Base-by-base conservation (phyloP, 495 filamentous ascomycete species). In the Hypoxylon subgilvum region DNA sequence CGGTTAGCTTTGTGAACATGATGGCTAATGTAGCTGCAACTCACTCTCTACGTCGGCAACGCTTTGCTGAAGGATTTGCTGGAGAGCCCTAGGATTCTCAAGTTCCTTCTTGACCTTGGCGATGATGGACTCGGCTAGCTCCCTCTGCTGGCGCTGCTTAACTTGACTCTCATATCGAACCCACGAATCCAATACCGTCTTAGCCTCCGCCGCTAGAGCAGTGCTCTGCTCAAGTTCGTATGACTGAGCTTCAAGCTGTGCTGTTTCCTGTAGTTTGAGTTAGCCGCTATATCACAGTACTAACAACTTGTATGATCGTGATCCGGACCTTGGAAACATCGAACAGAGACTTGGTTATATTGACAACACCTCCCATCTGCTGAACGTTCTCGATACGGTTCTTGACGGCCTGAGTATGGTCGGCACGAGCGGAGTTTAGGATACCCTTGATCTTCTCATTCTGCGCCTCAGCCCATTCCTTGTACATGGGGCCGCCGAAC, bases 131-230 rank as follows among this genome's bases (percentile, higher is more conserved):
- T 96, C 87, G 47, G 94, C 90, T 63, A 99, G 83, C 84, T 99
- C 94, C 74, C 82, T 86, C 84, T 99, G 94, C 81, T 97, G 90
- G 71, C 94, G 85, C 79, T 92, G 88, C 89, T 97, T 99, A 68
- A 97, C 92, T 81, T 97, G 94, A 53, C 88, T 82, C 82, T 99
- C 94, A 75, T 99, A 99, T 68, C 94, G 86, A 52, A 97, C 92
- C 94, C 95, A 97, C 44, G 92, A 96, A 73, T 99, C 94, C 49
- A 99, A 86, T 28, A 97, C 93, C 42, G 82, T 67, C 86, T 96
- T 97, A 61, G 93, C 95, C 83, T 99, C 95, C 49, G 83, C 75
- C 21, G 90, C 91, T 49, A 97, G 80, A 45, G 89, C 87, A 46
- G 92, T 96, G 74, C 83, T 87, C 79, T 99, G 94, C 83, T 97